Evolutionary conservation across 768 basidiomycete species (phyloP), one percentile per base, ranked within the genome.

Genomic region (button mushroom (Agaricus bisporus)): DNA sequence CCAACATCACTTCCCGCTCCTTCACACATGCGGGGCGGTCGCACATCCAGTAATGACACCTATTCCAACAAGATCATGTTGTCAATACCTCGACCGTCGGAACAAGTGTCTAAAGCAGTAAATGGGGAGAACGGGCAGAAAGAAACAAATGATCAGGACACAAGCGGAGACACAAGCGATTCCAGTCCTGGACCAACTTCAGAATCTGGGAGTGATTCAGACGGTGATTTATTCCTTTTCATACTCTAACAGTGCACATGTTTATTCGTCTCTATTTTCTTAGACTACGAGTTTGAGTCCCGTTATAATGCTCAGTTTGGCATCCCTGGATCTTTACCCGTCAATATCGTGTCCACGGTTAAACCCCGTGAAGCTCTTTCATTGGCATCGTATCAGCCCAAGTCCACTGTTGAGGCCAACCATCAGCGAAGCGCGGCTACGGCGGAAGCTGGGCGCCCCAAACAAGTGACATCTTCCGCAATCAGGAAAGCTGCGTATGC

Each of bases 1-100:
- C 87, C 87, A 1, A 66, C 77, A 4, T 88, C 88, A 12, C 74
- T 89, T n/a, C 88, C 88, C 1, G 69, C 69, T 12, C 82, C 83
- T 26, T 85, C 86, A n/a, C 65, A 76, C 50, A 68, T 82, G 49
- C 82, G 79, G 11, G 72, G 73, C 36, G 65, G 70, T 6, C 70
- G 73, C 54, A 68, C 66, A 28, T 69, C 70, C 28, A 70, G 67
- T 44, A 66, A 67, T 35, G 75, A 74, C 58, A 58, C 68, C n/a
- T 71, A 71, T 17, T 66, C 69, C 32, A 65, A 68, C 51, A 60
- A 62, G 18, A 63, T 70, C 56, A 59, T 71, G 54, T 51, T 68
- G 41, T 63, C 66, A 15, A 51, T 71, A n/a, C 66, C 70, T 11
- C 66, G 61, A 36, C 45, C 59, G 11, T 51, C 61, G 17, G 45